Evolutionary conservation across 441 rosid species (phyloP), one percentile per base, ranked within the genome.

Genomic region (Euphorbia celastroides): DNA sequence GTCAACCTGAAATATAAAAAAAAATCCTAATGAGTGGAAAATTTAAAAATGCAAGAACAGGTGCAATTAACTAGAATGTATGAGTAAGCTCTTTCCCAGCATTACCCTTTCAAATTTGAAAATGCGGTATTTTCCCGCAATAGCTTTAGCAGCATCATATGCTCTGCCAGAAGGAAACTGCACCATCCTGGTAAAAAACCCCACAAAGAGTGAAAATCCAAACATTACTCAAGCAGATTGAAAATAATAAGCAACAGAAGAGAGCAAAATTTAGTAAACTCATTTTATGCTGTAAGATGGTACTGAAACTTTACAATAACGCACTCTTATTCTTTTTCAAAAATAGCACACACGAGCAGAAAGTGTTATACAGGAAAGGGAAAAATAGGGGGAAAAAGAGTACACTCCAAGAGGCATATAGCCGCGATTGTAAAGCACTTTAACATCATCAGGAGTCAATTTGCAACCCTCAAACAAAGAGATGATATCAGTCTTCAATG

Each of bases 91-190:
- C 13, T 46, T 67, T 5, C 42, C 54, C 51, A 58, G 26, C 51
- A 74, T 75, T 81, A 87, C 98, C 92, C 52, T 87, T 34, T 86
- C 92, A 72, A 90, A 74, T 73, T 16, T 81, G 79, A 79, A 79
- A 0, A 86, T 12, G 71, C 85, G 83, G 38, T 86, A 90, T 55
- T 77, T 85, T 82, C 13, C 86, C 1, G 44, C 20, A 19, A 88
- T 70, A 6, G 54, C 55, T 81, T 50, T 77, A 44, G 93, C 97
- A 60, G 32, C 74, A 66, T 80, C 76, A 63, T 67, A 86, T 0
- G 81, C 82, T 20, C 50, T 7, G 19, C 67, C 74, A 32, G 93
- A 82, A 34, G 83, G 74, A 62, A 93, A 88, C 66, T 80, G 84
- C 70, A 93, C 63, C 80, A 78, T 57, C 86, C 98, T 91, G 82